A percentile compares a stretch with the other conserved stretches of the same genome.
phyloP scores from a whole-genome alignment of 2,329 filamentous ascomycete genomes.

The Cercospora nicotianae region DNA sequence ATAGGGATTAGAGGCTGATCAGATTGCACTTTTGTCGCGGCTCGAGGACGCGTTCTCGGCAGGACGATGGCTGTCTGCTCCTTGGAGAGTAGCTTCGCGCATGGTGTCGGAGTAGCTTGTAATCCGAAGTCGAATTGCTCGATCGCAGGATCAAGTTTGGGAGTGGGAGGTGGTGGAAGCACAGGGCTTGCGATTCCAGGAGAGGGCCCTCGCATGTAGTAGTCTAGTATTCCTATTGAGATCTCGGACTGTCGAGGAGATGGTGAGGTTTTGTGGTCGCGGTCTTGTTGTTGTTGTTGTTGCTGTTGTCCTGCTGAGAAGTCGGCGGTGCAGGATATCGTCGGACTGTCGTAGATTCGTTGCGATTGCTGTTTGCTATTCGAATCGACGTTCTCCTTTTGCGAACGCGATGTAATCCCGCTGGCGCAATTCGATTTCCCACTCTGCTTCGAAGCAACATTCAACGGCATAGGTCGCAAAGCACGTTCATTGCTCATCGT shows the following conservation, averaged over 20 bases:
- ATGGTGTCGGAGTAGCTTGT: constrained; percentile 20
- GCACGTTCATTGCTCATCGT: background rate
- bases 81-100: background rate
- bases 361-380: background rate
- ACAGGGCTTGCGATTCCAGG: constrained; percentile 4
- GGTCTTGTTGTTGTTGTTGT: background rate
- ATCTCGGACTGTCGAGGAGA: constrained; percentile 34
- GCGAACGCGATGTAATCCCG: background rate
- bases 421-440: background rate
- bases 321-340: background rate
- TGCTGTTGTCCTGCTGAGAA: background rate
- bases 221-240: constrained; percentile 37
- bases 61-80: background rate
- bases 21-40: constrained; percentile 1
- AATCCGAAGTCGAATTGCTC: constrained; percentile 37
- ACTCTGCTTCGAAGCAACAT: background rate
- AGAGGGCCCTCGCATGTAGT: constrained; percentile 30
- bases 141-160: constrained; percentile 30
- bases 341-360: background rate
- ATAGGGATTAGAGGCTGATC: constrained; percentile 20
- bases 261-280: constrained; percentile 14
- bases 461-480: background rate
- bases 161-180: constrained; percentile 21
- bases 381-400: background rate
- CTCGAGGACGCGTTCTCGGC: background rate